phyloP scores from a whole-genome alignment of 2,329 filamentous ascomycete species.

The Talaromyces sp. region DNA sequence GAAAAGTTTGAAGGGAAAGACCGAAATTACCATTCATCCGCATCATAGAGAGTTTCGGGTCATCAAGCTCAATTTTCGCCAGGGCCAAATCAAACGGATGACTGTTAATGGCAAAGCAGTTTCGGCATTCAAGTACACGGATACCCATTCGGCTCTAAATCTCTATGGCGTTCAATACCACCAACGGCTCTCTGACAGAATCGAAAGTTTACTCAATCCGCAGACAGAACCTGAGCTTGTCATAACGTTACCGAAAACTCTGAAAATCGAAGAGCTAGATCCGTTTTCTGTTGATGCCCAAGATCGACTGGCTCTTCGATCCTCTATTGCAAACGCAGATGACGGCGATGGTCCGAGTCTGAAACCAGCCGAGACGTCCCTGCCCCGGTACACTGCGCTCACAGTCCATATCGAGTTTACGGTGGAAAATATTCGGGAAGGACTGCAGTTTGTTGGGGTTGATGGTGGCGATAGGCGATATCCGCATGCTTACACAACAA shows the following conservation, averaged over 20 bases:
- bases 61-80: conserved; percentile 60
- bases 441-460: conserved; percentile 85
- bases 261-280: conserved; percentile 61
- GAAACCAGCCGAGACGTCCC: conserved; percentile 36
- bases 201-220: conserved; percentile 57
- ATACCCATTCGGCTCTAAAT: conserved; percentile 48
- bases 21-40: conserved; percentile 75
- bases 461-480: conserved; percentile 76
- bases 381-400: conserved; percentile 57
- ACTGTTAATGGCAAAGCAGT: conserved; percentile 45
- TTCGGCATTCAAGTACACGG: conserved; percentile 35
- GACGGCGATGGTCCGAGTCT: conserved; percentile 37
- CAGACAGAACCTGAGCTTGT: conserved; percentile 56
- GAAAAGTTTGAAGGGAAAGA: conserved; percentile 70
- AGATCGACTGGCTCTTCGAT: conserved; percentile 43
- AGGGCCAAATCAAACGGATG: conserved; percentile 56
- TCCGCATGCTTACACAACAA: conserved; percentile 86
- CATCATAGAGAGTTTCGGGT: conserved; percentile 53
- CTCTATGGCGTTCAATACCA: conserved; percentile 66
- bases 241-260: conserved; percentile 57
- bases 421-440: conserved; percentile 73
- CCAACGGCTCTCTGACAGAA: conserved; percentile 67
- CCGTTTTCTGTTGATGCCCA: conserved; percentile 50
- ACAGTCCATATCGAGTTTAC: conserved; percentile 72
- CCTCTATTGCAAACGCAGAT: conserved; percentile 36